Evolutionary conservation across 2,329 filamentous ascomycete genomes (phyloP).

Genomic region (Fusarium luffae): DNA sequence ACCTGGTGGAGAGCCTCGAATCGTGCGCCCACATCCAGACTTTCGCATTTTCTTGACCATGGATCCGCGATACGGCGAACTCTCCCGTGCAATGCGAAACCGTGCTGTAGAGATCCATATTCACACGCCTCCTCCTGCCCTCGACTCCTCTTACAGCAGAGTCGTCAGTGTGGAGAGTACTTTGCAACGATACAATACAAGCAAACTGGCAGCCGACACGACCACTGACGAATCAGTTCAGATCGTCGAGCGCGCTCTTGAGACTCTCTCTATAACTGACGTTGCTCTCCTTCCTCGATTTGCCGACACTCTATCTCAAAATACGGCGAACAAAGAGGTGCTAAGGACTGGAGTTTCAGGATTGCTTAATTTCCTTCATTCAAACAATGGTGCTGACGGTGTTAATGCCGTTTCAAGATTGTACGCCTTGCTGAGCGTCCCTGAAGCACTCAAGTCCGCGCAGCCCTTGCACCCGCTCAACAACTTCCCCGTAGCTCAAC

Average conservation of each 20-base stretch:
- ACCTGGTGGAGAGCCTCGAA: slow-evolving; percentile 80
- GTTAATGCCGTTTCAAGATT: slow-evolving; percentile 51
- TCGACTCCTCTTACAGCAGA: slow-evolving; percentile 51
- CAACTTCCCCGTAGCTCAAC: slow-evolving; percentile 63
- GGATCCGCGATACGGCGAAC: slow-evolving; percentile 89
- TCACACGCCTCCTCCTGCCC: slow-evolving; percentile 55
- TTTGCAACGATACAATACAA: slow-evolving; percentile 59
- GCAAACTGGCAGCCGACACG: slow-evolving; percentile 48
- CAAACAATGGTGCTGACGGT: slow-evolving; percentile 45
- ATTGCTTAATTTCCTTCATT: slow-evolving; percentile 49
- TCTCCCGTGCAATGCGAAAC: slow-evolving; percentile 97
- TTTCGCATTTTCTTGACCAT: slow-evolving; percentile 96
- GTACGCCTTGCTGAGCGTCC: slow-evolving; percentile 49
- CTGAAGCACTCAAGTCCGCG: slow-evolving; percentile 26
- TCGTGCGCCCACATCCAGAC: slow-evolving; percentile 83
- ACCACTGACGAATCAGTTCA: slow-evolving; percentile 40
- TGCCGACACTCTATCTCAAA: slow-evolving; percentile 39
- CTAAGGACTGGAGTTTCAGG: slow-evolving; percentile 38
- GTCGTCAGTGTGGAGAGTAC: slow-evolving; percentile 62
- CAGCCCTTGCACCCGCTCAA: slow-evolving; percentile 70
- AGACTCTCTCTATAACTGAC: slow-evolving; percentile 62
- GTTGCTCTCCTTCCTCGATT: slow-evolving; percentile 53
- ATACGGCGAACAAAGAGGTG: neutral
- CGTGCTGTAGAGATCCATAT: slow-evolving; percentile 91
- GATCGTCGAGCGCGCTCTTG: slow-evolving; percentile 53